Evolutionary conservation across 441 rosid genomes (phyloP).

Genomic region (Adansonia grandidieri): DNA sequence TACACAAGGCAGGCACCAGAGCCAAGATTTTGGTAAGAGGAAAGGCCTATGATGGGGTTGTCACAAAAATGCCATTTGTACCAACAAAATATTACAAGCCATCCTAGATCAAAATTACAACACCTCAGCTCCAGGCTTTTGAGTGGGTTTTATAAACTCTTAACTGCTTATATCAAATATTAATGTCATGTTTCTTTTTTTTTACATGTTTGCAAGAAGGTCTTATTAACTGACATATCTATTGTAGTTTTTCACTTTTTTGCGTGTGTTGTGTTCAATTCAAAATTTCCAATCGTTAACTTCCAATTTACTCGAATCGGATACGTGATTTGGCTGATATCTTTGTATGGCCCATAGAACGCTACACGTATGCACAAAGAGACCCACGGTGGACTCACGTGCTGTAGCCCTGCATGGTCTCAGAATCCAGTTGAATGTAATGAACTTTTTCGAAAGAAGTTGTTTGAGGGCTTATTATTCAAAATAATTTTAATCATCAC

Average conservation of each 20-base stretch:
- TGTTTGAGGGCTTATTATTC: too few species aligned
- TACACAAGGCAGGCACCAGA: constrained; percentile 81
- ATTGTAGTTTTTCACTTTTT: neutral
- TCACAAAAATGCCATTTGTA: constrained; percentile 95
- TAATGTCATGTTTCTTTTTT: neutral
- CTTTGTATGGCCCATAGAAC: too few species aligned
- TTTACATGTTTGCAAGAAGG: neutral
- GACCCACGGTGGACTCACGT: too few species aligned
- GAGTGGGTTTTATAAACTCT: neutral
- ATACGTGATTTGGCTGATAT: too few species aligned
- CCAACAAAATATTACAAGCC: constrained; percentile 95
- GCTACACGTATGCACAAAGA: too few species aligned
- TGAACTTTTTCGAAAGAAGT: too few species aligned
- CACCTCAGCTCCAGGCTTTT: neutral
- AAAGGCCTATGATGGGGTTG: constrained; percentile 75
- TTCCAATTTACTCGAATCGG: neutral
- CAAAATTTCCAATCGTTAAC: neutral
- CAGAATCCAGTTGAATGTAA: too few species aligned
- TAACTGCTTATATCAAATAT: neutral
- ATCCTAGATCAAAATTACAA: constrained; percentile 33
- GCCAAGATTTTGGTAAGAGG: constrained; percentile 81
- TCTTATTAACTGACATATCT: neutral
- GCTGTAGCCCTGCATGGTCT: too few species aligned
- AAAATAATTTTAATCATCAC: too few species aligned
- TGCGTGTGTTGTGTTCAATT: neutral